phyloP scores from a whole-genome alignment of 495 filamentous ascomycete species.

The Podospora conica region DNA sequence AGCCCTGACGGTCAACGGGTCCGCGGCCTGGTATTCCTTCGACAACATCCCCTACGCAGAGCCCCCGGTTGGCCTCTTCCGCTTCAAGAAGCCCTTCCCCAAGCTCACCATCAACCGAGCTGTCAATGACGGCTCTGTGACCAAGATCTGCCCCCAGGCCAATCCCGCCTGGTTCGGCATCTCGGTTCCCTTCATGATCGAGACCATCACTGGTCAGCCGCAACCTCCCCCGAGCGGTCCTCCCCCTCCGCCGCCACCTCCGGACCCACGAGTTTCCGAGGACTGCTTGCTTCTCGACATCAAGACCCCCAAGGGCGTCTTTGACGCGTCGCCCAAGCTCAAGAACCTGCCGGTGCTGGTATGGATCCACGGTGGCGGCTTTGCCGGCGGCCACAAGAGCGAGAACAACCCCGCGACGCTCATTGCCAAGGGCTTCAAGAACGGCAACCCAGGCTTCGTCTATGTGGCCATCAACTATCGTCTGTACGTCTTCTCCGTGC shows the following conservation, averaged over 20 bases:
- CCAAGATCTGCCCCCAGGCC: slow-evolving; percentile 8
- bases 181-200: slow-evolving; percentile 10
- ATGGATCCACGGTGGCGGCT: slow-evolving; percentile 19
- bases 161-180: slow-evolving; percentile 7
- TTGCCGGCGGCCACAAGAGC: slow-evolving; percentile 6
- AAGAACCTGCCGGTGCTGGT: slow-evolving; percentile 9
- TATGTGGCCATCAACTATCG: slow-evolving; percentile 16
- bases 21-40: slow-evolving; percentile 9
- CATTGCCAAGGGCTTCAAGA: slow-evolving; percentile 2
- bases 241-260: not conserved
- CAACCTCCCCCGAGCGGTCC: not conserved
- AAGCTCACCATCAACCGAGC: slow-evolving; percentile 9
- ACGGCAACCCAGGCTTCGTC: slow-evolving; percentile 10
- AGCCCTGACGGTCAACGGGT: not conserved
- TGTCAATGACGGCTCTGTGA: slow-evolving; percentile 7
- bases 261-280: slow-evolving; percentile 9
- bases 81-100: slow-evolving; percentile 12
- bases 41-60: slow-evolving; percentile 17
- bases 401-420: slow-evolving; percentile 8
- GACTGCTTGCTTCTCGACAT: slow-evolving; percentile 14
- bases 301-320: slow-evolving; percentile 6
- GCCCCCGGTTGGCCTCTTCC: slow-evolving; percentile 6
- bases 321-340: not conserved
- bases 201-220: not conserved
- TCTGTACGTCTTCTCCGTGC: slow-evolving; percentile 1